phyloP scores from a whole-genome alignment of 2,329 filamentous ascomycete genomes.

The Sporothrix phasma region DNA sequence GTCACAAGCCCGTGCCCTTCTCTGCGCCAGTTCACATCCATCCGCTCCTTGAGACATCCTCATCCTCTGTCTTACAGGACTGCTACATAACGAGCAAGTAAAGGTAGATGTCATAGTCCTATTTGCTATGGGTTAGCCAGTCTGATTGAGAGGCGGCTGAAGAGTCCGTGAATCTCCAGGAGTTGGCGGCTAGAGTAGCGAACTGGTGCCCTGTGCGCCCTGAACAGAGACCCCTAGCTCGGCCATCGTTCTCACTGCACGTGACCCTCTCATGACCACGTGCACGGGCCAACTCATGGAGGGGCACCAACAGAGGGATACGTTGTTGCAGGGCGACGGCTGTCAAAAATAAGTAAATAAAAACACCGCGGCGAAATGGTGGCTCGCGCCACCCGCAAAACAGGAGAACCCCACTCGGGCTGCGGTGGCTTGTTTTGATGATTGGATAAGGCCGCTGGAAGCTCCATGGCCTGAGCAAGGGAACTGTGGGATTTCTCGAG shows the following conservation, averaged over 20 bases:
- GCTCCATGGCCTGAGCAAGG: slow-evolving; percentile 1
- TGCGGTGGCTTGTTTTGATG: slow-evolving; percentile 14
- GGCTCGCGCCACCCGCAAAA: background rate
- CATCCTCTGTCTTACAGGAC: too few species aligned
- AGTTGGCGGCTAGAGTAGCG: background rate
- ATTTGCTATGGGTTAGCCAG: too few species aligned
- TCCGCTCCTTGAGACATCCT: too few species aligned
- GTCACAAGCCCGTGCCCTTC: too few species aligned
- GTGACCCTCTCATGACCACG: background rate
- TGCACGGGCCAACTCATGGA: slow-evolving; percentile 8
- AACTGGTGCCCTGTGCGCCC: background rate
- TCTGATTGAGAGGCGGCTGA: too few species aligned
- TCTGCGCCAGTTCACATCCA: too few species aligned
- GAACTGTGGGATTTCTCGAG: background rate
- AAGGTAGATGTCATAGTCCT: too few species aligned
- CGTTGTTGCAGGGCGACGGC: slow-evolving; percentile 11
- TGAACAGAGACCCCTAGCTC: background rate
- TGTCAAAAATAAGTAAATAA: slow-evolving; percentile 11
- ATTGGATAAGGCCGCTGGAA: slow-evolving; percentile 14
- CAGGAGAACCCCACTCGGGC: slow-evolving; percentile 13
- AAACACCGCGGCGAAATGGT: background rate
- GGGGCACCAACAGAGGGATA: slow-evolving; percentile 1
- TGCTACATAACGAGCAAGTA: too few species aligned
- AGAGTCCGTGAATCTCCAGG: background rate
- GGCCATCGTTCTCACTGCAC: background rate